Conservation (phyloP, 2,329 filamentous ascomycete species). For the Stagonosporopsis tanaceti region DNA sequence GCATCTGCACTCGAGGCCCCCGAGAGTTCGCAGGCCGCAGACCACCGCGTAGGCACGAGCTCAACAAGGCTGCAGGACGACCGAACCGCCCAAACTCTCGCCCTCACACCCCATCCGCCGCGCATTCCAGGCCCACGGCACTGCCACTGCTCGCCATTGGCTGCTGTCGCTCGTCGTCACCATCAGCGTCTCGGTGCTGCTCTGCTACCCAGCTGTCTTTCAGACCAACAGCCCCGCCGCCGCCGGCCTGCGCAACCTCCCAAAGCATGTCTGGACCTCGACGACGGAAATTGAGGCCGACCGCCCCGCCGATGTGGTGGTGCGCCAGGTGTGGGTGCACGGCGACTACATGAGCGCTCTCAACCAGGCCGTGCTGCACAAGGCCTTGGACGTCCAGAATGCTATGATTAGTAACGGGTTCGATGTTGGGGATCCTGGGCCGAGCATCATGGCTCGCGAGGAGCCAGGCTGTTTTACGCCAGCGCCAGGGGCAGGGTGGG, state of each 20-base stretch:
- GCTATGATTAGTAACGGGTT: slow-evolving; percentile 65
- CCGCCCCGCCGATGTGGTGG: slow-evolving; percentile 70
- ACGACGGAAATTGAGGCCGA: slow-evolving; percentile 68
- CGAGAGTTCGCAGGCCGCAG: slow-evolving; percentile 5
- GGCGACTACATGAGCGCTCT: slow-evolving; percentile 82
- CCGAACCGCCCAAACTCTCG: slow-evolving; percentile 73
- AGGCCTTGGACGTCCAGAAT: slow-evolving; percentile 75
- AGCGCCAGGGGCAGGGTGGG: slow-evolving; percentile 71
- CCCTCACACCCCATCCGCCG: slow-evolving; percentile 70
- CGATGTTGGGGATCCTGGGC: slow-evolving; percentile 3
- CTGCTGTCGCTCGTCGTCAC: slow-evolving; percentile 76
- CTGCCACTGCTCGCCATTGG: slow-evolving; percentile 75
- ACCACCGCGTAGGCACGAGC: slow-evolving; percentile 6
- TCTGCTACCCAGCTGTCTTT: slow-evolving; percentile 79
- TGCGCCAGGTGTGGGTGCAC: slow-evolving; percentile 84
- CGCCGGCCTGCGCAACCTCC: slow-evolving; percentile 74
- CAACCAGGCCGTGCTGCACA: slow-evolving; percentile 68
- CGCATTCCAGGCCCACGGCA: slow-evolving; percentile 73
- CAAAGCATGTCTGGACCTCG: slow-evolving; percentile 83
- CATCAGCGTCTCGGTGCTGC: slow-evolving; percentile 72
- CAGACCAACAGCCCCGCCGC: slow-evolving; percentile 76
- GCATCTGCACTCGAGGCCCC: slow-evolving; percentile 5
- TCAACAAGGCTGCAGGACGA: slow-evolving; percentile 64
- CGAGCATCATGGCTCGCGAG: slow-evolving; percentile 5
- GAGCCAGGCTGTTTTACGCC: slow-evolving; percentile 28